Evolutionary conservation across 2,329 filamentous ascomycete species (phyloP).

Genomic region (Microsporum canis): DNA sequence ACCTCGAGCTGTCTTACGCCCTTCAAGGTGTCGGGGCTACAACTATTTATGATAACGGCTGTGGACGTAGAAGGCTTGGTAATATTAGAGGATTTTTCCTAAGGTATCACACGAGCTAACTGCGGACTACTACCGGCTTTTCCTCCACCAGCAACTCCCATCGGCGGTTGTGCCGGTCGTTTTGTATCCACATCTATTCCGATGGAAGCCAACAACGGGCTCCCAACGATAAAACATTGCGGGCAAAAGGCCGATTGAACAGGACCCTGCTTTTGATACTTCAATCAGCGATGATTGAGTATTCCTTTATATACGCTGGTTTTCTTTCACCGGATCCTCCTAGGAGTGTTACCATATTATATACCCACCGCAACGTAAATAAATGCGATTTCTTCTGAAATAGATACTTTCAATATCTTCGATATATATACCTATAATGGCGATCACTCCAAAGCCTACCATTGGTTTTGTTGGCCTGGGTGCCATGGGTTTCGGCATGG

Average conservation of each 20-base stretch:
- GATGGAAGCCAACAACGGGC: background rate
- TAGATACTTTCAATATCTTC: too few species aligned
- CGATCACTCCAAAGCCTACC: conserved; percentile 30
- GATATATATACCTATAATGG: background rate
- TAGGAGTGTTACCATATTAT: background rate
- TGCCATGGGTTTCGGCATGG: conserved; percentile 76
- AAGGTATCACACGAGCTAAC: background rate
- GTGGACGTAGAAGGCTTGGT: too few species aligned
- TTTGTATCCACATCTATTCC: background rate
- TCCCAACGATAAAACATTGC: background rate
- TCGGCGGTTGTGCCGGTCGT: background rate
- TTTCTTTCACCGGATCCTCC: background rate
- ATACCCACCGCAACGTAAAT: background rate
- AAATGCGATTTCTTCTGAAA: too few species aligned
- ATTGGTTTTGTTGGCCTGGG: conserved; percentile 64
- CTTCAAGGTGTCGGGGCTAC: too few species aligned
- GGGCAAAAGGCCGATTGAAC: background rate
- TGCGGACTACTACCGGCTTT: background rate
- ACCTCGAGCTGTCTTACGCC: background rate
- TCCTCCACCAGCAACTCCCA: background rate
- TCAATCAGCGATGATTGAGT: background rate
- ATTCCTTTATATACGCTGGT: background rate
- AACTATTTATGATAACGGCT: too few species aligned
- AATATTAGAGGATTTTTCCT: too few species aligned
- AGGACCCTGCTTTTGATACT: background rate